Conservation (phyloP, 2,329 filamentous ascomycete genomes). For the Ambrosiella cleistominuta region DNA sequence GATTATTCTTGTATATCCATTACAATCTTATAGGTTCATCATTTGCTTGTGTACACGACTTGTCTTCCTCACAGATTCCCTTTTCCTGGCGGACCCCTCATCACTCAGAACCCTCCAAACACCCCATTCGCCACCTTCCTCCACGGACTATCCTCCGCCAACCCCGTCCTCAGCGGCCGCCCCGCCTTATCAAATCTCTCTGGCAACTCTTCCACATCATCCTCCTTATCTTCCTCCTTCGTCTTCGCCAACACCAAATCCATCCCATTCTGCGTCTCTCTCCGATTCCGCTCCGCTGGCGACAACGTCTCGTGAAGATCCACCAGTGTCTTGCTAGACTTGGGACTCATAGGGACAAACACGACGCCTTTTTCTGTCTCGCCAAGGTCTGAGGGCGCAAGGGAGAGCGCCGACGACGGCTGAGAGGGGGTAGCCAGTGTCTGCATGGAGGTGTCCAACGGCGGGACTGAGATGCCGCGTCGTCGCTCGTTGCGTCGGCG, state of each 20-base stretch:
- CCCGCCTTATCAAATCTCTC: slow-evolving; percentile 31
- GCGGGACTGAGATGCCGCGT: not conserved
- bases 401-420: not conserved
- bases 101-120: not conserved
- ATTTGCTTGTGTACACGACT: no score
- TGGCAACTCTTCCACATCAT: slow-evolving; percentile 27
- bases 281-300: slow-evolving; percentile 3
- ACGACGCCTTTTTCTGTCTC: slow-evolving; percentile 18
- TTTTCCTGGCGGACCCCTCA: no score
- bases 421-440: not conserved
- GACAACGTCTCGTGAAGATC: slow-evolving; percentile 10
- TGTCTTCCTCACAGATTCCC: no score
- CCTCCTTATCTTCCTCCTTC: slow-evolving; percentile 14
- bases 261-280: slow-evolving; percentile 8
- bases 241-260: slow-evolving; percentile 12
- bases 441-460: not conserved
- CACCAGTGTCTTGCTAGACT: slow-evolving; percentile 15
- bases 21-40: no score
- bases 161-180: slow-evolving; percentile 16
- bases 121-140: slow-evolving; percentile 2
- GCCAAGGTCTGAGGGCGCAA: not conserved
- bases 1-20: not conserved
- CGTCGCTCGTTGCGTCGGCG: slow-evolving; percentile 4
- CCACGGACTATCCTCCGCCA: not conserved
- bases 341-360: slow-evolving; percentile 33